These are phyloP conservation scores for Asterophora lycoperdoides DNA, from an alignment of 768 basidiomycete genomes.

Conservation along the genomic window DNA sequence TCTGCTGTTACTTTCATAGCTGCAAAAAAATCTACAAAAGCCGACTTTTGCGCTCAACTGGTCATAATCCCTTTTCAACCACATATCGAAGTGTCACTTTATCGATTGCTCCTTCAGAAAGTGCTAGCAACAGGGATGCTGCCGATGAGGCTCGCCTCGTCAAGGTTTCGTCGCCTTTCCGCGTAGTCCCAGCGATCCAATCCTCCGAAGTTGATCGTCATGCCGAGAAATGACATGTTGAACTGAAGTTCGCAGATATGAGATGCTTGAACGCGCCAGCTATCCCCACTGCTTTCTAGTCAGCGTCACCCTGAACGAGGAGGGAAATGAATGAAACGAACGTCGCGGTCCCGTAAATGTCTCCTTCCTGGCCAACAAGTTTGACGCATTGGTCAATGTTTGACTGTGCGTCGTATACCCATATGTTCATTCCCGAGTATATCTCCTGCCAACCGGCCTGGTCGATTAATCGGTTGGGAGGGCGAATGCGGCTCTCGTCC, in stretches of 20 bases:
- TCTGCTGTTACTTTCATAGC: constrained; percentile 18
- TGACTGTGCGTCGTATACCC: constrained; percentile 71
- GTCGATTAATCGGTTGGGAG: constrained; percentile 59
- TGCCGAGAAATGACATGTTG: constrained; percentile 51
- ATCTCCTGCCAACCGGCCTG: constrained; percentile 66
- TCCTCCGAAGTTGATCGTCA: constrained; percentile 75
- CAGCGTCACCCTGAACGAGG: neutral
- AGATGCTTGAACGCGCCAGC: constrained; percentile 69
- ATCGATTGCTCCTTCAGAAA: neutral
- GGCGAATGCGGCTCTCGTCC: constrained; percentile 41
- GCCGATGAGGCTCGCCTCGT: constrained; percentile 36
- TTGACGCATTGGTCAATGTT: constrained; percentile 64
- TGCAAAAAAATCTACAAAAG: constrained; percentile 30
- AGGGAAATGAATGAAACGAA: constrained; percentile 33
- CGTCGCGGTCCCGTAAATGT: constrained; percentile 76
- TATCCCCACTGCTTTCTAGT: constrained; percentile 56
- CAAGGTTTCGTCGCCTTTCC: constrained; percentile 61
- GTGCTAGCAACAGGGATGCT: neutral
- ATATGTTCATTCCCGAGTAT: constrained; percentile 62
- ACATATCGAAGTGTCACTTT: neutral
- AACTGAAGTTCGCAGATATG: constrained; percentile 74
- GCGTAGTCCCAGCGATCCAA: constrained; percentile 66
- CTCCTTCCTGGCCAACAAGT: constrained; percentile 57
- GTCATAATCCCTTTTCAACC: neutral
- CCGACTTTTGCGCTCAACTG: constrained; percentile 12